Evolutionary conservation across 129 eudicot genomes (phyloP).

Genomic region (Apium graveolens): DNA sequence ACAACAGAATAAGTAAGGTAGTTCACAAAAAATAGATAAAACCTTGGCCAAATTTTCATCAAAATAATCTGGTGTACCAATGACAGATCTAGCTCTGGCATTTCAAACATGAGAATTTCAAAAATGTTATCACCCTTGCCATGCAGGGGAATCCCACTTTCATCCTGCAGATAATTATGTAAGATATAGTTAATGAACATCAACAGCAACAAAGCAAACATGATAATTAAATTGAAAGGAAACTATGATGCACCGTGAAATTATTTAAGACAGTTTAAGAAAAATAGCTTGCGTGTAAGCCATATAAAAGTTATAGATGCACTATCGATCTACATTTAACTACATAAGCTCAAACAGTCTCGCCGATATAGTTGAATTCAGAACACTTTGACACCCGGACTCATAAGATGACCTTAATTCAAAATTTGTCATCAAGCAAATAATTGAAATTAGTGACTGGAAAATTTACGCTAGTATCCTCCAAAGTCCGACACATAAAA

Average conservation of each 20-base stretch:
- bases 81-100: slow-evolving; percentile 51
- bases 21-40: neutral
- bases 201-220: neutral
- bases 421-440: neutral
- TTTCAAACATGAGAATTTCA: slow-evolving; percentile 47
- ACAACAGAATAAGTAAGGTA: slow-evolving; percentile 14
- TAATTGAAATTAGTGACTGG: neutral
- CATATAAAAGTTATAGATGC: neutral
- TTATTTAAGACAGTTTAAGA: neutral
- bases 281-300: neutral
- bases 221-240: neutral
- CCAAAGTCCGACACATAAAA: neutral
- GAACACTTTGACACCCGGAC: neutral
- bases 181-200: slow-evolving; percentile 12
- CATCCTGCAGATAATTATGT: slow-evolving; percentile 39
- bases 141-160: slow-evolving; percentile 22
- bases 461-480: neutral
- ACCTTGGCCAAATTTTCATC: neutral
- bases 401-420: neutral
- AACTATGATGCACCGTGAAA: slow-evolving; percentile 5
- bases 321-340: neutral
- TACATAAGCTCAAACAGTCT: neutral
- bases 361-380: neutral
- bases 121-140: slow-evolving; percentile 16
- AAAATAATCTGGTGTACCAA: slow-evolving; percentile 30